Evolutionary conservation across 2,329 filamentous ascomycete genomes (phyloP).

Genomic region (Thermoascus crustaceus): DNA sequence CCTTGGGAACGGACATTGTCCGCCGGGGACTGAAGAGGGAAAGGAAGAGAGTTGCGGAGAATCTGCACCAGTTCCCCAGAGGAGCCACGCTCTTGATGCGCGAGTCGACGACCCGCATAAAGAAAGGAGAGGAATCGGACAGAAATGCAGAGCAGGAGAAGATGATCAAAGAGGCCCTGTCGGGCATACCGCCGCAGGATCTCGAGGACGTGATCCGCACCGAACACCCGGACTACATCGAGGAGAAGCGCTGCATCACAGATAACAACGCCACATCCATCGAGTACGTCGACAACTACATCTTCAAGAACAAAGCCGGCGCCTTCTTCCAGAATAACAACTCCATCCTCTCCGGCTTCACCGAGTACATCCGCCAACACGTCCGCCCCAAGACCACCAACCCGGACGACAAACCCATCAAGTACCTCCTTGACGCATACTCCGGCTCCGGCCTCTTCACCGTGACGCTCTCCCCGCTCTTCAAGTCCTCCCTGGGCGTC

Average conservation of each 20-base stretch:
- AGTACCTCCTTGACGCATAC: slow-evolving; percentile 93
- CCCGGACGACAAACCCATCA: slow-evolving; percentile 45
- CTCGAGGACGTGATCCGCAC: slow-evolving; percentile 45
- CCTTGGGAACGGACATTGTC: slow-evolving; percentile 83
- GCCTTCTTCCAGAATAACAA: slow-evolving; percentile 99
- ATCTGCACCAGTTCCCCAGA: slow-evolving; percentile 63
- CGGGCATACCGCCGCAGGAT: too few species aligned
- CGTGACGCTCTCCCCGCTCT: slow-evolving; percentile 77
- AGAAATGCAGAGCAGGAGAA: slow-evolving; percentile 11
- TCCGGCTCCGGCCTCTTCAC: slow-evolving; percentile 96
- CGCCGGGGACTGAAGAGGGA: slow-evolving; percentile 70
- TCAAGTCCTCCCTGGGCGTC: slow-evolving; percentile 74
- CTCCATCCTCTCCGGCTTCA: slow-evolving; percentile 83
- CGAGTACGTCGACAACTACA: slow-evolving; percentile 78
- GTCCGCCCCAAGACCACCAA: slow-evolving; percentile 50
- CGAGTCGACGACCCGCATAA: slow-evolving; percentile 65
- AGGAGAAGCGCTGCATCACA: slow-evolving; percentile 83
- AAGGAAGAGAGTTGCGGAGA: slow-evolving; percentile 62
- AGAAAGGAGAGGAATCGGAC: slow-evolving; percentile 10
- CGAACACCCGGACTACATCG: slow-evolving; percentile 54
- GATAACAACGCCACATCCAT: slow-evolving; percentile 73
- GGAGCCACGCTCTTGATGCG: slow-evolving; percentile 85
- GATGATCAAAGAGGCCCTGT: too few species aligned
- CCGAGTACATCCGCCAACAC: slow-evolving; percentile 73
- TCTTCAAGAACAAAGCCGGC: slow-evolving; percentile 85